Conservation (phyloP, 192 early-diverging fungal genomes). For the Coemansia aciculifera region DNA sequence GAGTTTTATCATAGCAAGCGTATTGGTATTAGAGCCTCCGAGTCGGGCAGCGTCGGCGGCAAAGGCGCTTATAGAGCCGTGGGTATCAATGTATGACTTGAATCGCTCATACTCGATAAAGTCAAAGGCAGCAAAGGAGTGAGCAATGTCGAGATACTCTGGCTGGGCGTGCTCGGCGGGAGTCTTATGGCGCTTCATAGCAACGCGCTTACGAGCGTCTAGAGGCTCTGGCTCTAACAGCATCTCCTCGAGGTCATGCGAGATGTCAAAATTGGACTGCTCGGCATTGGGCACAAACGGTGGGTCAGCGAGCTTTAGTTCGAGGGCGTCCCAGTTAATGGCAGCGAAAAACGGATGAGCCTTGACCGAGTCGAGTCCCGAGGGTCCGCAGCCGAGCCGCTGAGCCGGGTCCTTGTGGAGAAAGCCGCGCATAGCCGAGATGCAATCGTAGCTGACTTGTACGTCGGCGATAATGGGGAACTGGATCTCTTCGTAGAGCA, state of each 20-base stretch:
- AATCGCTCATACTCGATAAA: slow-evolving; percentile 79
- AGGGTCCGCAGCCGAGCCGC: slow-evolving; percentile 76
- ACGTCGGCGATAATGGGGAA: slow-evolving; percentile 46
- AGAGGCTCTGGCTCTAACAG: slow-evolving; percentile 96
- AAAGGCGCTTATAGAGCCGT: slow-evolving; percentile 47
- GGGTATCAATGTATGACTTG: slow-evolving; percentile 59
- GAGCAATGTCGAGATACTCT: slow-evolving; percentile 72
- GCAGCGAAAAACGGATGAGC: slow-evolving; percentile 77
- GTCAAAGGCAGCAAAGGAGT: slow-evolving; percentile 76
- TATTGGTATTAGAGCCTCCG: slow-evolving; percentile 7
- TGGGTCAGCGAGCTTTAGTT: slow-evolving; percentile 68
- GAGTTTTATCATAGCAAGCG: slow-evolving; percentile 28
- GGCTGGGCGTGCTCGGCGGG: slow-evolving; percentile 35
- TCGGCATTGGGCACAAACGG: slow-evolving; percentile 87
- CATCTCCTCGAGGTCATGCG: slow-evolving; percentile 94
- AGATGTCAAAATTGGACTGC: slow-evolving; percentile 92
- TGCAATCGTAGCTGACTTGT: slow-evolving; percentile 63
- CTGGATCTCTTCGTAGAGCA: slow-evolving; percentile 49
- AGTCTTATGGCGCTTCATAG: slow-evolving; percentile 42
- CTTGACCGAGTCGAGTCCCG: slow-evolving; percentile 69
- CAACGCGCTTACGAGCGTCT: slow-evolving; percentile 70
- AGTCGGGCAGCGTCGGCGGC: slow-evolving; percentile 34
- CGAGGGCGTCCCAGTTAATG: slow-evolving; percentile 76
- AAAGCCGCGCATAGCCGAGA: slow-evolving; percentile 68
- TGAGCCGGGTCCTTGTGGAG: slow-evolving; percentile 70